Conservation (phyloP, 495 filamentous ascomycete species). For the Aspergillus carlsbadensis region DNA sequence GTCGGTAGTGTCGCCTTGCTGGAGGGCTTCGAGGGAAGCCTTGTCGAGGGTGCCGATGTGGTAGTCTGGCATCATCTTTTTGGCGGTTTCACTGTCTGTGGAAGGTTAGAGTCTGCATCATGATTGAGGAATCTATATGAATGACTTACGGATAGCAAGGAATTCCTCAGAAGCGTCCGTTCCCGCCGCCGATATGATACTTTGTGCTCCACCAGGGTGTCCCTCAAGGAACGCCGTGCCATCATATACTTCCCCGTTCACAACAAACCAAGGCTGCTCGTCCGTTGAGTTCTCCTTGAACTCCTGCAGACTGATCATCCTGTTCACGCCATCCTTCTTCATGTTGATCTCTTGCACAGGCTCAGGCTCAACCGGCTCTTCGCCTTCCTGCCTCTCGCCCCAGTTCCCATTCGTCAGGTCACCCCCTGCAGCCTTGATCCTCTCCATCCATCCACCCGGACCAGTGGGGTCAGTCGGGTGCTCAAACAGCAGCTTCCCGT, state of each 20-base stretch:
- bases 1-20: slow-evolving; percentile 18
- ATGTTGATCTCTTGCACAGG: slow-evolving; percentile 72
- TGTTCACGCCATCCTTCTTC: slow-evolving; percentile 67
- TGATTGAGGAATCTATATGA: neutral
- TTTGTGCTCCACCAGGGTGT: slow-evolving; percentile 87
- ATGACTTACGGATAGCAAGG: slow-evolving; percentile 79
- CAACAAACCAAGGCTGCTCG: slow-evolving; percentile 82
- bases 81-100: slow-evolving; percentile 86
- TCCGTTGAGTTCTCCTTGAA: slow-evolving; percentile 66
- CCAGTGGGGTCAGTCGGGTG: slow-evolving; percentile 86
- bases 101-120: neutral
- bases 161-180: slow-evolving; percentile 92
- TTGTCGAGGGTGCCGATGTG: slow-evolving; percentile 79
- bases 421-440: slow-evolving; percentile 84
- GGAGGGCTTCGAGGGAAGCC: slow-evolving; percentile 53
- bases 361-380: slow-evolving; percentile 45
- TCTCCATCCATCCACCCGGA: slow-evolving; percentile 93
- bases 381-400: slow-evolving; percentile 72
- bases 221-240: slow-evolving; percentile 79
- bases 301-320: slow-evolving; percentile 68
- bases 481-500: slow-evolving; percentile 70
- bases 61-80: slow-evolving; percentile 85
- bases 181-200: slow-evolving; percentile 81
- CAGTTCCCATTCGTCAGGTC: slow-evolving; percentile 80
- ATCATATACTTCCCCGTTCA: slow-evolving; percentile 91